Evolutionary conservation across 345 rosid species (phyloP).

Genomic region (Eucalyptus brandiana): DNA sequence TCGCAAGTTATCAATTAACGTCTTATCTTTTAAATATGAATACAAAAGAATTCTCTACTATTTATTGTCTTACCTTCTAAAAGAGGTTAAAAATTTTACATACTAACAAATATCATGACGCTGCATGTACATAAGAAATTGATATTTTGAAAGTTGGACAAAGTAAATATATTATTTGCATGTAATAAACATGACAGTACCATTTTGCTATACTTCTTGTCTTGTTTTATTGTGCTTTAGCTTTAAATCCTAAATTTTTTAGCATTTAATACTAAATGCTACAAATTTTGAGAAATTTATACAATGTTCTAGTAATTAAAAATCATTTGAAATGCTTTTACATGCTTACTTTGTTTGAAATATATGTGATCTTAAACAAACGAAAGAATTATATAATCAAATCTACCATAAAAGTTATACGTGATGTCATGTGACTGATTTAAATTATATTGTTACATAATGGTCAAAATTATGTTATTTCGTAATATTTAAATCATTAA

Average conservation of each 20-base stretch:
- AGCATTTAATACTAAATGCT: neutral
- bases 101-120: too few species aligned
- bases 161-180: neutral
- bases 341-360: neutral
- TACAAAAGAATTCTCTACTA: too few species aligned
- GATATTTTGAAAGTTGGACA: neutral
- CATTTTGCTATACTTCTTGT: neutral
- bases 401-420: neutral
- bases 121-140: neutral
- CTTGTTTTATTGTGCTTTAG: neutral
- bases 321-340: neutral
- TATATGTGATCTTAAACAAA: neutral
- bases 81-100: too few species aligned
- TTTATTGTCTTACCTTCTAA: too few species aligned
- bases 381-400: neutral
- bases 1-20: fast-evolving
- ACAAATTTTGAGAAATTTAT: neutral
- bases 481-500: neutral
- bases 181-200: neutral
- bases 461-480: neutral
- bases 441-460: neutral
- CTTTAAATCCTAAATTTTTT: neutral
- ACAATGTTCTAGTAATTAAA: neutral
- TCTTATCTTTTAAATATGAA: too few species aligned
- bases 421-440: neutral